Evolutionary conservation across 1,139 yeast species (phyloP).

Genomic region (Suhomyces choctaworum): DNA sequence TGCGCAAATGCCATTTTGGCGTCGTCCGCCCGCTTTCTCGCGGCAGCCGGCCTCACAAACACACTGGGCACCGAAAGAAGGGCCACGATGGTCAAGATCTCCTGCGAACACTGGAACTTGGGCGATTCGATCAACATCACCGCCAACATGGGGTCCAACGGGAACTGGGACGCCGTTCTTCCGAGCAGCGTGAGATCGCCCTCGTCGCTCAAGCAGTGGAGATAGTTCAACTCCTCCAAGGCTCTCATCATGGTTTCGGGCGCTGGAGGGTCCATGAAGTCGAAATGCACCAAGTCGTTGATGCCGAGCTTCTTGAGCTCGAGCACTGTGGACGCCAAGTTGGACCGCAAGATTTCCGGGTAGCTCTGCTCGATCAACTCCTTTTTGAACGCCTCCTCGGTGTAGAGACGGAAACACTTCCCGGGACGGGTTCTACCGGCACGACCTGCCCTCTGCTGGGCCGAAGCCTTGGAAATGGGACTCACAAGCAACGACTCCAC

Average conservation of each 20-base stretch:
- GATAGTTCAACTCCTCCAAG: conserved; percentile 86
- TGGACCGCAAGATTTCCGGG: conserved; percentile 91
- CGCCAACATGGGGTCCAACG: conserved; percentile 93
- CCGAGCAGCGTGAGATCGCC: conserved; percentile 91
- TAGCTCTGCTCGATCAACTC: conserved; percentile 93
- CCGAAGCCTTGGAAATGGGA: conserved; percentile 95
- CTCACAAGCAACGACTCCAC: conserved; percentile 93
- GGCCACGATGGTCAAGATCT: conserved; percentile 84
- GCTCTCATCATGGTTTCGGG: conserved; percentile 99
- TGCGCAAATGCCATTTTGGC: conserved; percentile 87
- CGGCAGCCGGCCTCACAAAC: conserved; percentile 90
- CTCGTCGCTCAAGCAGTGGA: conserved; percentile 87
- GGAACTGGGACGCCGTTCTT: conserved; percentile 87
- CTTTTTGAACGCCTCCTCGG: conserved; percentile 94
- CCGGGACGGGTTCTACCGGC: conserved; percentile 99
- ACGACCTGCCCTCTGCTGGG: conserved; percentile 99
- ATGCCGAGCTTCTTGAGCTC: conserved; percentile 92
- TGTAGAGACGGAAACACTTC: conserved; percentile 91
- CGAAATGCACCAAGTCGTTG: conserved; percentile 95
- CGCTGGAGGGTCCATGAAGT: conserved; percentile 99
- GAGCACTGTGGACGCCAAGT: conserved; percentile 86
- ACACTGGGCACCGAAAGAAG: conserved; percentile 90
- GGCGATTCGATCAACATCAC: conserved; percentile 89
- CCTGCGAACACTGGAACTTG: conserved; percentile 83
- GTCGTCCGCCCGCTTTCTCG: conserved; percentile 89